Conservation (phyloP, 331 rosid species). For the Ulmus americana region DNA sequence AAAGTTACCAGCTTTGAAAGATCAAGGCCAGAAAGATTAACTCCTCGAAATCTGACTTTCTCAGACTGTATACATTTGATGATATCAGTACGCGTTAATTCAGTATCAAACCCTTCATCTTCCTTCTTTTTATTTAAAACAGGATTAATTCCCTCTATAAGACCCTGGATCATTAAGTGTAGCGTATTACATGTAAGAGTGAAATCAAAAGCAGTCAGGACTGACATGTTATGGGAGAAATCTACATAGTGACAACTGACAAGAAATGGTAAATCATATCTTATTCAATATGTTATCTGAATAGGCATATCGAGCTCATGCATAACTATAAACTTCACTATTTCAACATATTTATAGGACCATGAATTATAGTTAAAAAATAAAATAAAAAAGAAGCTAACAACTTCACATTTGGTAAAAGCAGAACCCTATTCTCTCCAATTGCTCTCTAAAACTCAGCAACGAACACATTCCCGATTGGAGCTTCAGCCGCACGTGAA, state of each 20-base stretch:
- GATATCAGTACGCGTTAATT: slow-evolving; percentile 74
- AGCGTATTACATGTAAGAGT: not conserved
- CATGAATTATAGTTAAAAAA: no score
- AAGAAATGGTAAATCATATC: not conserved
- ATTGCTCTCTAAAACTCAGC: no score
- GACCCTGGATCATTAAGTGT: slow-evolving; percentile 49
- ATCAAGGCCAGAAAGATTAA: slow-evolving; percentile 90
- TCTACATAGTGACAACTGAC: not conserved
- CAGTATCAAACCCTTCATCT: slow-evolving; percentile 56
- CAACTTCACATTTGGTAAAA: no score
- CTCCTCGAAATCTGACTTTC: slow-evolving; percentile 80
- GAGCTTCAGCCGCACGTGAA: no score
- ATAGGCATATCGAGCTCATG: not conserved
- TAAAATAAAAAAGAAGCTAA: no score
- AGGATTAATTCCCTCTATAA: slow-evolving; percentile 58
- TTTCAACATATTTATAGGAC: not conserved
- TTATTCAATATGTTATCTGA: not conserved
- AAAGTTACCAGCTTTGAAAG: slow-evolving; percentile 78
- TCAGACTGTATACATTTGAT: slow-evolving; percentile 88
- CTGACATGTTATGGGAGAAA: not conserved
- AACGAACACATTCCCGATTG: no score
- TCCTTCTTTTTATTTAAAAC: slow-evolving; percentile 49
- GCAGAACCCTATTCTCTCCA: no score
- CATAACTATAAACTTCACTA: not conserved
- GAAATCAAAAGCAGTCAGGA: not conserved